phyloP scores from a whole-genome alignment of 805 yeast species.

The Zygosaccharomyces bailii region DNA sequence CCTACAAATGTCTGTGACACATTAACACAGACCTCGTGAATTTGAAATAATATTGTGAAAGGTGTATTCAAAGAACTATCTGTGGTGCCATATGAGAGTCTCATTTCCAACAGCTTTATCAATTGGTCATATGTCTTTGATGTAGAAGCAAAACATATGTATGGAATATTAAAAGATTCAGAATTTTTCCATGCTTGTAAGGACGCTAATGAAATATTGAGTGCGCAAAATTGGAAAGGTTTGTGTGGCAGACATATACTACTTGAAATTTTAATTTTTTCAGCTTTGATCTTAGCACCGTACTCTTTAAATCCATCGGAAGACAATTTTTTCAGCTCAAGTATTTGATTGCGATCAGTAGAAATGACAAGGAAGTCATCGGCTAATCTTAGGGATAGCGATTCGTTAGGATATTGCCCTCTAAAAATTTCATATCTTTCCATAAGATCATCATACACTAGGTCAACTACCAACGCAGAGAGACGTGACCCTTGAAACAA shows the following conservation, averaged over 20 bases:
- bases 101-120: conserved; percentile 29
- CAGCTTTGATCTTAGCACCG: conserved; percentile 40
- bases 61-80: conserved; percentile 22
- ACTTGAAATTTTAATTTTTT: conserved; percentile 37
- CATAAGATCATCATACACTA: conserved; percentile 63
- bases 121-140: conserved; percentile 28
- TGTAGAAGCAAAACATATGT: conserved; percentile 14
- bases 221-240: conserved; percentile 42
- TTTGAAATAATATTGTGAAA: conserved; percentile 24
- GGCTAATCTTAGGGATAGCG: conserved; percentile 59
- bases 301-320: conserved; percentile 42
- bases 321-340: conserved; percentile 31
- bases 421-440: conserved; percentile 32
- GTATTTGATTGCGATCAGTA: conserved; percentile 36
- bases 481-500: conserved; percentile 82
- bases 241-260: conserved; percentile 15
- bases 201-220: conserved; percentile 34
- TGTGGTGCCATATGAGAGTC: conserved; percentile 35
- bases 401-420: conserved; percentile 25
- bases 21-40: conserved; percentile 15
- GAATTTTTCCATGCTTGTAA: conserved; percentile 39
- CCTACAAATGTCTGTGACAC: conserved; percentile 21
- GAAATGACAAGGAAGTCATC: conserved; percentile 84
- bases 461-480: conserved; percentile 70
- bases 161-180: conserved; percentile 20